phyloP scores from a whole-genome alignment of 2,329 filamentous ascomycete genomes.

The Colletotrichum tropicale region DNA sequence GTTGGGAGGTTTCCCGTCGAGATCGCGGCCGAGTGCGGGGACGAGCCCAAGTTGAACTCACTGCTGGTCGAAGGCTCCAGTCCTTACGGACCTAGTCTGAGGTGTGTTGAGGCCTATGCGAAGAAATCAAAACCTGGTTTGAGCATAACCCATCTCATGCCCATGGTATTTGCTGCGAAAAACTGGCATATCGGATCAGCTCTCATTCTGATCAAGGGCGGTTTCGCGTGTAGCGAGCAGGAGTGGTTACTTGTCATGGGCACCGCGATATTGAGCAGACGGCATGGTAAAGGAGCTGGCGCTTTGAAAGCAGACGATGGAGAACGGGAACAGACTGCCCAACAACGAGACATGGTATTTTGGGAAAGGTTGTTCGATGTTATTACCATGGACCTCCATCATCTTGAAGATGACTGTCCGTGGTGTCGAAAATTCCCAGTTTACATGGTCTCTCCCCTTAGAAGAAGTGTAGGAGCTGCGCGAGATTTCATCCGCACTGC shows the following conservation, averaged over 20 bases:
- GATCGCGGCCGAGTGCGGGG: not conserved
- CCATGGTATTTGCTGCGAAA: not conserved
- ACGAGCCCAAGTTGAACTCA: not conserved
- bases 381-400: fast-evolving
- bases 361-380: not conserved
- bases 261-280: not conserved
- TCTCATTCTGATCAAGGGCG: not conserved
- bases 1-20: not conserved
- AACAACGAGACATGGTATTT: not conserved
- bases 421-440: not conserved
- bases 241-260: not conserved
- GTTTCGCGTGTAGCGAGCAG: not conserved
- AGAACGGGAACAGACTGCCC: not conserved
- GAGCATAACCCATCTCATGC: not conserved
- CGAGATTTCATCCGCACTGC: not conserved
- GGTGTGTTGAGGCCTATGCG: not conserved
- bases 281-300: not conserved
- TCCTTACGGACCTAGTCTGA: not conserved
- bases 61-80: not conserved
- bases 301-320: not conserved
- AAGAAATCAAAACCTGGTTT: not conserved
- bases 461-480: not conserved
- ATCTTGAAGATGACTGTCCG: not conserved
- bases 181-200: not conserved
- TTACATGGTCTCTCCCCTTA: not conserved